phyloP scores from a whole-genome alignment of 73 alveolate species.

The Strombidium stylifer region DNA sequence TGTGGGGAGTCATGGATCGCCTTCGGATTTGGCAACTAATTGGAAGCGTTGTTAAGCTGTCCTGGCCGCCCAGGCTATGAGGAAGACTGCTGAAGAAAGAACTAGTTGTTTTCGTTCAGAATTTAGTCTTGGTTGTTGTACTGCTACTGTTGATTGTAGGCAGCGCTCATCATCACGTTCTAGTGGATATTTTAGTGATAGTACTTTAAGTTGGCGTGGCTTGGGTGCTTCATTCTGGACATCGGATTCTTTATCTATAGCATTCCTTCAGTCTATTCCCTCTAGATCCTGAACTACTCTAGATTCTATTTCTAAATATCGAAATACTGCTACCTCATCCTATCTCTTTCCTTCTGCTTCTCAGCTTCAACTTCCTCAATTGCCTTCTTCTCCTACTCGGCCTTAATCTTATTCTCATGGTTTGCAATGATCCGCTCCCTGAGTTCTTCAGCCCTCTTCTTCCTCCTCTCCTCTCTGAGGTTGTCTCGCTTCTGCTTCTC shows the following conservation, averaged over 20 bases:
- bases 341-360: background rate
- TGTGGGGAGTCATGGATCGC: too few species aligned
- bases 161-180: background rate
- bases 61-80: background rate
- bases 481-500: background rate
- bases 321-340: background rate
- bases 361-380: background rate
- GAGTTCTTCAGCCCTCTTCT: too few species aligned
- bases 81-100: constrained; percentile 2
- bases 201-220: too few species aligned
- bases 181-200: background rate
- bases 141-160: constrained; percentile 2
- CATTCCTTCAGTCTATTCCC: background rate
- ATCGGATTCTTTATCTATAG: too few species aligned
- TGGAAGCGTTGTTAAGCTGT: background rate
- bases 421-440: too few species aligned
- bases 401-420: too few species aligned
- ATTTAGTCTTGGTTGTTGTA: constrained; percentile 3
- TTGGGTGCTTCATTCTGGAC: background rate
- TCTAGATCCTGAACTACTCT: background rate
- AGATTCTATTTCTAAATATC: background rate
- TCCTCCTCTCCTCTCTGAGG: background rate
- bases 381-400: background rate
- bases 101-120: constrained; percentile 21
- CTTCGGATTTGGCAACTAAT: too few species aligned